Base-by-base conservation (phyloP, 768 basidiomycete genomes). In the Leccinum disarticulatum region DNA sequence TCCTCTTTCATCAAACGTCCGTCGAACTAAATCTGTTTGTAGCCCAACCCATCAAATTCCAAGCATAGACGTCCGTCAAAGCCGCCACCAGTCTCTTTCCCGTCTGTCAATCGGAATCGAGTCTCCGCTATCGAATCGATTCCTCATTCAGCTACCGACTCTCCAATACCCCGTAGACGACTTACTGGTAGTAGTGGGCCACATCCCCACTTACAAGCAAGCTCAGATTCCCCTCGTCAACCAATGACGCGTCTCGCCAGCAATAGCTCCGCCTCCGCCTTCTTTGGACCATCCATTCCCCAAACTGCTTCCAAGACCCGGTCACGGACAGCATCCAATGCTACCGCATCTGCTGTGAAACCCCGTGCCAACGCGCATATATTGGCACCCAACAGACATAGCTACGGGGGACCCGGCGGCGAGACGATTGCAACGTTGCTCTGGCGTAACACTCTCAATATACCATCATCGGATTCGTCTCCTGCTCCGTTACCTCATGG, bases 181-280 rank as follows among this genome's bases (percentile, higher is more conserved):
- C 33, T 33, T 5, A 33, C 13, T 2, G 33, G 33, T 33, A 33
- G 33, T 33, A 33, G 33, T 33, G 65, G 73, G 10, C 66, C 71
- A 50, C 60, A 70, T 74, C 10, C 33, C 2, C 63, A 69, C 60
- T 63, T 71, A 68, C 76, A 67, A 63, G 60, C 48, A 62, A 6
- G 46, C 62, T 68, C 6, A 51, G 19, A 64, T 46, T 54, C 64
- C 33, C 62, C 75, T 41, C 79, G 80, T 28, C 68, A 73, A 14
- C 74, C 81, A 0, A 68, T 85, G 46, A 79, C 70, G 50, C 83
- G 87, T 36, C 77, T 83, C 19, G 77, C 85, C 22, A 87, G 77
- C 55, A 67, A 64, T 9, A 75, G 82, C 64, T 81, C 83, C 2
- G 87, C 86, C 17, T 84, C 87, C 0, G 73, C 87, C 11, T 89